Evolutionary conservation across 306 rosid genomes (phyloP).

Genomic region (Fragaria ananassa): DNA sequence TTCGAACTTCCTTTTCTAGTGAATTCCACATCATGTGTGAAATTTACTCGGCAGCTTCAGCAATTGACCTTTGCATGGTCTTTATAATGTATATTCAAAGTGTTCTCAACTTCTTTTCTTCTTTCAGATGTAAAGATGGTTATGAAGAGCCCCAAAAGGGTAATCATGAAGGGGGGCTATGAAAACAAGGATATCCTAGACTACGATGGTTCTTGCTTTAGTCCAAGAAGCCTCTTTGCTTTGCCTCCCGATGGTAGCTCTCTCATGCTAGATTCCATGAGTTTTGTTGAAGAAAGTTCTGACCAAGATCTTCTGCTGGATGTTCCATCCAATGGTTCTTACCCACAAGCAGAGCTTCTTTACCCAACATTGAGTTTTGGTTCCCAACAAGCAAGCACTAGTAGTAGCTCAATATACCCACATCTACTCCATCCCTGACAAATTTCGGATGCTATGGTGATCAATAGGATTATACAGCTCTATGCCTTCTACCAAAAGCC

Average conservation of each 20-base stretch:
- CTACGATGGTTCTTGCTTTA: conserved; percentile 59
- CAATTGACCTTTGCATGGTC: not conserved
- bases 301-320: conserved; percentile 83
- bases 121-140: conserved; percentile 70
- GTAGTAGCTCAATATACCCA: conserved; percentile 69
- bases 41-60: not conserved
- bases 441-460: conserved; percentile 15
- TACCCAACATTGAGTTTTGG: conserved; percentile 51
- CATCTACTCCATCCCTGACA: conserved; percentile 42
- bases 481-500: conserved; percentile 33
- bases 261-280: conserved; percentile 57
- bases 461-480: conserved; percentile 18
- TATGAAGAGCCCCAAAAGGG: conserved; percentile 82
- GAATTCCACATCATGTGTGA: not conserved
- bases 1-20: not conserved
- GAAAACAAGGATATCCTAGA: conserved; percentile 65
- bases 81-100: not conserved
- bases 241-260: conserved; percentile 79
- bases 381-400: conserved; percentile 73
- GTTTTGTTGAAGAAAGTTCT: conserved; percentile 61
- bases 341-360: conserved; percentile 89
- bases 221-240: conserved; percentile 83
- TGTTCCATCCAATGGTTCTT: conserved; percentile 76
- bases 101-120: conserved; percentile 28
- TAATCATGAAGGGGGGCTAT: conserved; percentile 40